Evolutionary conservation across 2,329 filamentous ascomycete species (phyloP), one percentile per base, ranked within the genome.

Genomic region (Shiraia bambusicola): DNA sequence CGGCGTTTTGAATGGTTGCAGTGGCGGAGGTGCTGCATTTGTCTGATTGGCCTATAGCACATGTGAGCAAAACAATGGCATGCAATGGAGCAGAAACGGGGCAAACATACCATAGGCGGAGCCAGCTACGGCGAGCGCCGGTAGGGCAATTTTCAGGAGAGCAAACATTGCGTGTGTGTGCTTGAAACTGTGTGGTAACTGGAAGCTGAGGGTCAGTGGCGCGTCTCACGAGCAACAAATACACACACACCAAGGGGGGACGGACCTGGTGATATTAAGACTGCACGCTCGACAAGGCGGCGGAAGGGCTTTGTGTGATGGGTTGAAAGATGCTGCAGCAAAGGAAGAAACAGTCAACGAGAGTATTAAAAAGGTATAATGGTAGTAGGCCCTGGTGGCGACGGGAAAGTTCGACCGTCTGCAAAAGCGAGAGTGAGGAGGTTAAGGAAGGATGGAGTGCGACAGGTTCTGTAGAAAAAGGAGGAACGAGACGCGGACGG

Each of bases 1-100:
- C 79, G 40, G 67, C 72, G 73, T 68, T 75, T 68, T 77, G 77
- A 73, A 89, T 76, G 54, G 80, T 83, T 45, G 68, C 74, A 70
- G 71, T 78, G 53, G 67, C 74, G 58, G 69, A 61, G 42, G 47
- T 56, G 47, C 65, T 70, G 66, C 74, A 76, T 38, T 63, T 54
- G 42, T 61, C 66, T 59, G 55, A 76, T 38, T 63, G 54, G 42
- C 61, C 66, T 59, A 55, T 48, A 31, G 10, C 17, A 13, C 5
- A 34, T 6, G 45, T 63, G 45, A 66, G 56, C 43, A 47, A 19
- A 25, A 13, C 4, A n/a, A 35, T 40, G 28, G 15, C 17, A 19
- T 6, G 5, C 11, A 8, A 16, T n/a, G n/a, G n/a, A n/a, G n/a
- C n/a, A n/a, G 16, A 30, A 34, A 43, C 9, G 16, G 40, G 17